Percentiles rank a stretch among this genome's conserved stretches.
Conservation (phyloP, 768 basidiomycete genomes). For the Mrakia hoshinonis region DNA sequence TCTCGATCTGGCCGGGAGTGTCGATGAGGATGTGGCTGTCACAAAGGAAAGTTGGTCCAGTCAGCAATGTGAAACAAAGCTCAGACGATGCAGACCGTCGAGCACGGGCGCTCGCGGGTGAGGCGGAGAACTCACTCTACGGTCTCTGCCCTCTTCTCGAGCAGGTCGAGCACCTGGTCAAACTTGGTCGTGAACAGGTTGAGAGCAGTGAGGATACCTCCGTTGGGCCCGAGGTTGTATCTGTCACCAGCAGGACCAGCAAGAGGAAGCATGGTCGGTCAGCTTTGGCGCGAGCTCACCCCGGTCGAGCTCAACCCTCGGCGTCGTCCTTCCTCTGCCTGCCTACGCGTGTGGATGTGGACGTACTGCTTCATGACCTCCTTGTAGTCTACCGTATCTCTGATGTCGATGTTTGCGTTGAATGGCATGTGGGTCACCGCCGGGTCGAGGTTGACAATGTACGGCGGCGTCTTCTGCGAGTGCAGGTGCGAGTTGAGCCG, state of each 20-base stretch:
- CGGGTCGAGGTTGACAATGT: constrained; percentile 95
- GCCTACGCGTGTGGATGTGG: background rate
- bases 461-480: constrained; percentile 59
- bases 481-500: constrained; percentile 88
- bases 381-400: constrained; percentile 93
- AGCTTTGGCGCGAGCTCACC: background rate
- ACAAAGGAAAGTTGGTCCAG: no score
- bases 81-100: background rate
- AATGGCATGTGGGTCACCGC: constrained; percentile 86
- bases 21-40: constrained; percentile 91
- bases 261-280: background rate
- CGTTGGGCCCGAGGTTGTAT: constrained; percentile 97
- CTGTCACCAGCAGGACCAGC: constrained; percentile 43
- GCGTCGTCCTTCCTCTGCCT: background rate
- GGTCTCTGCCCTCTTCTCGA: constrained; percentile 79
- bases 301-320: background rate
- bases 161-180: constrained; percentile 82
- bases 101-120: background rate
- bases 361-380: constrained; percentile 99
- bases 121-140: constrained; percentile 61
- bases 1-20: constrained; percentile 98
- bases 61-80: no score
- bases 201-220: constrained; percentile 90
- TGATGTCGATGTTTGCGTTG: constrained; percentile 93
- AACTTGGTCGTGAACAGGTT: constrained; percentile 99